A percentile compares a stretch with the other conserved stretches of the same genome.
phyloP scores from a whole-genome alignment of 1,284 basidiomycete species.

The Ustilago curta region DNA sequence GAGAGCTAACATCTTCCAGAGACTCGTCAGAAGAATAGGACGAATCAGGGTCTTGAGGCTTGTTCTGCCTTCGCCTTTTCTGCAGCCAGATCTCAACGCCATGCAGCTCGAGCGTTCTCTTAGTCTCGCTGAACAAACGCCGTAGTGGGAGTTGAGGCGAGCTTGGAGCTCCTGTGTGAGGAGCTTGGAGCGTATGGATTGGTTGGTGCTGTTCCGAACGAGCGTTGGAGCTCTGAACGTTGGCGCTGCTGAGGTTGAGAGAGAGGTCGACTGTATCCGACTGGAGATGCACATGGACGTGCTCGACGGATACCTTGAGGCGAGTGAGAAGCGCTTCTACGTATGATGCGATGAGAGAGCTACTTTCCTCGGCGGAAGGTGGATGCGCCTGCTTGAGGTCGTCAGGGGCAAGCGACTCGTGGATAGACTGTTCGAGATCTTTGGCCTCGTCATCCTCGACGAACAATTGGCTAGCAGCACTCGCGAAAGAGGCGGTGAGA shows the following conservation, averaged over 20 bases:
- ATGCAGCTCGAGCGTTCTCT: constrained; percentile 23
- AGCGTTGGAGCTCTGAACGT: constrained; percentile 33
- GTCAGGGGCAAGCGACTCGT: constrained; percentile 44
- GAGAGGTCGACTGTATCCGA: constrained; percentile 28
- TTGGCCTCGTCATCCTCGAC: constrained; percentile 47
- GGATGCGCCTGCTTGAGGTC: constrained; percentile 9
- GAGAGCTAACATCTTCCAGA: background rate
- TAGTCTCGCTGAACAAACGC: constrained; percentile 29
- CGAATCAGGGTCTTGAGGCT: constrained; percentile 1
- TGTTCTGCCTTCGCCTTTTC: constrained; percentile 7
- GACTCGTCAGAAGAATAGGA: constrained; percentile 35
- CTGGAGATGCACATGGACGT: constrained; percentile 26
- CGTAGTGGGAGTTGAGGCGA: background rate
- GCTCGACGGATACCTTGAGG: constrained; percentile 43
- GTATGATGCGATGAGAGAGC: constrained; percentile 44
- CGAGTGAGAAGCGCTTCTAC: constrained; percentile 56
- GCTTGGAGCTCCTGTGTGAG: background rate
- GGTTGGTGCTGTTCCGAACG: constrained; percentile 19
- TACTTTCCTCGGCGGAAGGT: constrained; percentile 11
- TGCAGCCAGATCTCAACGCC: constrained; percentile 28
- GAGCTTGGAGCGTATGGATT: background rate
- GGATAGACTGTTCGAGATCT: constrained; percentile 53
- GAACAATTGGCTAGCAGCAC: constrained; percentile 49
- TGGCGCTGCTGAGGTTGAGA: constrained; percentile 22
- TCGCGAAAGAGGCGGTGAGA: constrained; percentile 39